phyloP scores from a whole-genome alignment of 2,329 filamentous ascomycete species.

The Camptophora hylomeconis region DNA sequence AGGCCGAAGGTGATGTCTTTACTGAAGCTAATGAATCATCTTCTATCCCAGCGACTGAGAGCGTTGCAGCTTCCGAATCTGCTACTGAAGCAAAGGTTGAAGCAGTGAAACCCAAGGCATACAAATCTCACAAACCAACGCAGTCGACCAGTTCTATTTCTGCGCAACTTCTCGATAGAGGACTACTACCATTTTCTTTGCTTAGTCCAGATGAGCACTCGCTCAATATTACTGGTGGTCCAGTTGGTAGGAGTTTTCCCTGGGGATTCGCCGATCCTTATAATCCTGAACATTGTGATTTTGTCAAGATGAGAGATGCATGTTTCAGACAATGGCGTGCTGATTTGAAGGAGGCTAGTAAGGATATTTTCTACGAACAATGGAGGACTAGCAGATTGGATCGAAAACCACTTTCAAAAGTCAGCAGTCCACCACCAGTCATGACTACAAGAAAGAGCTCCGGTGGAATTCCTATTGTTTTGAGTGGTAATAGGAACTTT shows the following conservation, averaged over 20 bases:
- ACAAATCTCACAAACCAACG: slow-evolving; percentile 20
- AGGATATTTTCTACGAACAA: slow-evolving; percentile 88
- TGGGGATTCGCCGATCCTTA: slow-evolving; percentile 97
- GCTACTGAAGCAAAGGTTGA: slow-evolving; percentile 10
- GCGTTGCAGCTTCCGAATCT: slow-evolving; percentile 14
- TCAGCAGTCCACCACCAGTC: too few species aligned
- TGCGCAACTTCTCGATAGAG: slow-evolving; percentile 16
- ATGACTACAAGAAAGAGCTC: slow-evolving; percentile 1
- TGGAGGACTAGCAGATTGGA: slow-evolving; percentile 47
- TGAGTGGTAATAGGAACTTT: too few species aligned
- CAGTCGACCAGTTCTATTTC: slow-evolving; percentile 20
- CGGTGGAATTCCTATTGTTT: slow-evolving; percentile 4
- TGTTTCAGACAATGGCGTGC: slow-evolving; percentile 89
- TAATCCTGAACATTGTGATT: slow-evolving; percentile 86
- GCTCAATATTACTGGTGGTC: slow-evolving; percentile 37
- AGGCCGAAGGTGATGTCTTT: slow-evolving; percentile 21
- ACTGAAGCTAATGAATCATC: slow-evolving; percentile 16
- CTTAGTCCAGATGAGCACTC: slow-evolving; percentile 83
- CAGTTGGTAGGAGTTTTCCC: slow-evolving; percentile 73
- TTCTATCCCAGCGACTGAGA: slow-evolving; percentile 19
- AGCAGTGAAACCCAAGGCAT: slow-evolving; percentile 4
- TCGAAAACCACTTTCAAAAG: slow-evolving; percentile 3
- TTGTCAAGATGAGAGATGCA: slow-evolving; percentile 74
- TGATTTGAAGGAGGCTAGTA: slow-evolving; percentile 79
- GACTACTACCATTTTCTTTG: slow-evolving; percentile 74